Base-by-base conservation (phyloP, 2,329 filamentous ascomycete genomes). In the Venturia carpophila region DNA sequence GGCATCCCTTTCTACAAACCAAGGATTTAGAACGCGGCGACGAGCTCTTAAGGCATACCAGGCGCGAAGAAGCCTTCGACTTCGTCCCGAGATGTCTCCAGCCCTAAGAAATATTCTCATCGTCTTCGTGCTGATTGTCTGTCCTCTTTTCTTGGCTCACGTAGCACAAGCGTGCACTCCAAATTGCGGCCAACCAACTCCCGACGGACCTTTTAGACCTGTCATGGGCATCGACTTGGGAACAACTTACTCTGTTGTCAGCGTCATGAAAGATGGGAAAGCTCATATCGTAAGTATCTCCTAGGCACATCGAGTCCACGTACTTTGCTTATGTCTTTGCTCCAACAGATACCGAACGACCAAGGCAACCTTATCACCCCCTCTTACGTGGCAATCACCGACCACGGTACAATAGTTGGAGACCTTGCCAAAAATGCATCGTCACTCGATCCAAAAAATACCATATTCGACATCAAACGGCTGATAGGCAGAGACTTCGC, bases 241-340 rank as follows among this genome's bases (percentile, higher is more conserved):
- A 80, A 96, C 92, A 63, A 96, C 92, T 70, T 86, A 86, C 77
- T 85, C 83, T 70, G 96, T 92, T 80, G 91, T 96, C 73, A 92
- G 90, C 88, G 91, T 96, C 77, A 96, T 96, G 91, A 89, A 92
- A 77, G 90, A 91, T 77, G 92, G 92, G 77, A 94, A 93, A 80
- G 91, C 96, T 71, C 91, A 96, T 75, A 96, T 96, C 72, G 90
- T 91, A 80, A 96, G 96, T 83, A 91, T 96, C 80, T 92, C 96
- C 83, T 91, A 17, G 17, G 15, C 9, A 7, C 3, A 9, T 34
- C 11, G 5, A 6, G 17, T 19, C 19, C 19, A 21, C 17, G 41
- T n/a, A n/a, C 13, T 34, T 41, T 41, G 19, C 58, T 43, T 4
- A 60, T 11, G 13, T 15, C 27, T 60, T 17, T 19, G 15, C 24